Percentiles rank a stretch among this genome's conserved stretches.
Conservation (phyloP, 371 early-diverging fungal genomes). For the Rhizomucor miehei region DNA sequence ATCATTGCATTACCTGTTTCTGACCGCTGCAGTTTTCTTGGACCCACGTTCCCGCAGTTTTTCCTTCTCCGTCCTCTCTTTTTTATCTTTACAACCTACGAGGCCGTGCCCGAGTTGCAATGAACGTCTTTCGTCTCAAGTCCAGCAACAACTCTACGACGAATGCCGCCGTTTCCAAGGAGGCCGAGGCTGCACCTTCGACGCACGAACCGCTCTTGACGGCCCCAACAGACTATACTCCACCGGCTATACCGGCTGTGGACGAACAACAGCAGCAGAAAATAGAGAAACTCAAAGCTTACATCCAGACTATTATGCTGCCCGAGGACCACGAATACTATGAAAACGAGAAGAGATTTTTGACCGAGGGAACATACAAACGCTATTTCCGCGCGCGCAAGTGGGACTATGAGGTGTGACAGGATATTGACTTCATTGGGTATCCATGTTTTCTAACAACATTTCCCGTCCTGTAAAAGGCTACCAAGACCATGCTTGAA, state of each 20-base stretch:
- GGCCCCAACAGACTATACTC: conserved; percentile 21
- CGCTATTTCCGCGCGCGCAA: conserved; percentile 79
- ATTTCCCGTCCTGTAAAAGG: conserved; percentile 14
- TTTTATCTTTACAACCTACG: not conserved
- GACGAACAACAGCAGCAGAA: conserved; percentile 42
- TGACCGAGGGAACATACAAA: conserved; percentile 56
- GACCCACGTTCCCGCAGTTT: not conserved
- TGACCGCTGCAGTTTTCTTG: too few species aligned
- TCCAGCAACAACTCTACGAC: conserved; percentile 8
- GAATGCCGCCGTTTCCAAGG: conserved; percentile 5
- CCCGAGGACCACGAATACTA: conserved; percentile 47
- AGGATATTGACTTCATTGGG: not conserved
- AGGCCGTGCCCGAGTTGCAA: not conserved
- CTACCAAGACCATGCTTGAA: conserved; percentile 61
- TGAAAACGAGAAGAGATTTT: conserved; percentile 49
- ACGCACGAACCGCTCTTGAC: conserved; percentile 34
- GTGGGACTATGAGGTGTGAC: conserved; percentile 55
- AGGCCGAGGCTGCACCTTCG: conserved; percentile 25
- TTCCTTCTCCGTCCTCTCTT: conserved; percentile 4
- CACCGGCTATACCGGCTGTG: conserved; percentile 26
- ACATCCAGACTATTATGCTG: conserved; percentile 50
- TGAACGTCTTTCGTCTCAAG: conserved; percentile 26
- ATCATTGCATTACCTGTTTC: too few species aligned
- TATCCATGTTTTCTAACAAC: not conserved
- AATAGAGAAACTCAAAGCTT: conserved; percentile 41